These are phyloP conservation scores for Mortierella sp. DNA, from an alignment of 371 early-diverging fungal genomes.

Conservation along the genomic window DNA sequence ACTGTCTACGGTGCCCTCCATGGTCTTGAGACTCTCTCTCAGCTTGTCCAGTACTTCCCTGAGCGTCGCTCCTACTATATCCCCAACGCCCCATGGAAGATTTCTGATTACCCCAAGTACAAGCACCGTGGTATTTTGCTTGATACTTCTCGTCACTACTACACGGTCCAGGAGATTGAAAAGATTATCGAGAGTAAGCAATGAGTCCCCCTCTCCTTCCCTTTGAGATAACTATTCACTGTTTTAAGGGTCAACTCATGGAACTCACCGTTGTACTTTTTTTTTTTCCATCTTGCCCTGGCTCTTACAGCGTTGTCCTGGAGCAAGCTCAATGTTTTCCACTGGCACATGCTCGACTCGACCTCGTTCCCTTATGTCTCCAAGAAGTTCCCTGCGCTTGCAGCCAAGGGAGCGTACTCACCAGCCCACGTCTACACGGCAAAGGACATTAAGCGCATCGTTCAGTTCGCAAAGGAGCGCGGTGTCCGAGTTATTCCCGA, in stretches of 20 bases:
- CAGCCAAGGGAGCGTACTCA: constrained; percentile 70
- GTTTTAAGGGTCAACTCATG: too few relatives aligned
- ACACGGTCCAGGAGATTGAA: constrained; percentile 66
- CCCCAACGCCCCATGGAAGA: constrained; percentile 63
- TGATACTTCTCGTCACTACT: constrained; percentile 83
- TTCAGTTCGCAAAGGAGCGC: constrained; percentile 70
- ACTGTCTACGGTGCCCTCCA: constrained; percentile 80
- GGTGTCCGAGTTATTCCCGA: constrained; percentile 83
- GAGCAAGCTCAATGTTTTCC: constrained; percentile 85
- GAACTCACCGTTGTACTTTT: constrained; percentile 64
- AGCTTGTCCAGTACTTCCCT: constrained; percentile 62
- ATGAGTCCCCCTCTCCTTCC: neutral
- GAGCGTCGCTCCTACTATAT: constrained; percentile 43
- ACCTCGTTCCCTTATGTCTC: constrained; percentile 78
- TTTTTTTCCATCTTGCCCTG: constrained; percentile 59
- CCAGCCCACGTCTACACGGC: constrained; percentile 62
- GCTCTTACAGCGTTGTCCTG: constrained; percentile 71
- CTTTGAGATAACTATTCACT: neutral
- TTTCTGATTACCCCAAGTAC: constrained; percentile 71
- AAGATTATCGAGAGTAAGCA: constrained; percentile 59
- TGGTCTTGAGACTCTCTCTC: constrained; percentile 81
- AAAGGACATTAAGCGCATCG: constrained; percentile 65
- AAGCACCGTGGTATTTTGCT: constrained; percentile 79
- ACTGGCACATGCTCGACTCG: constrained; percentile 86
- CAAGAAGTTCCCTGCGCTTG: constrained; percentile 66